Evolutionary conservation across 176 grass and related monocot genomes (phyloP).

Genomic region (Juncus effusus): DNA sequence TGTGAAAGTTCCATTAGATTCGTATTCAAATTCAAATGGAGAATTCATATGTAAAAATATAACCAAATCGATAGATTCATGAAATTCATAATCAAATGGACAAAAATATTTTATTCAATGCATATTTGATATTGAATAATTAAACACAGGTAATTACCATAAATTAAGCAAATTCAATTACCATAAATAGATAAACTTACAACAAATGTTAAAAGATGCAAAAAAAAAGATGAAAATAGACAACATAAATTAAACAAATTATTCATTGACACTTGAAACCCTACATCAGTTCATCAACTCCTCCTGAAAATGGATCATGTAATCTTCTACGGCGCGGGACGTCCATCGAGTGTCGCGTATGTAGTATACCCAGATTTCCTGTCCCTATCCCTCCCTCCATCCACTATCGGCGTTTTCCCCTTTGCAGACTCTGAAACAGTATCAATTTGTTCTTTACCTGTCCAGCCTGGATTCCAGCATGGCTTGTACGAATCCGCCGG

Average conservation of each 20-base stretch:
- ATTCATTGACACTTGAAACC: conserved; percentile 2
- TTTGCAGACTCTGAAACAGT: neutral
- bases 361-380: conserved; percentile 26
- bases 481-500: conserved; percentile 41
- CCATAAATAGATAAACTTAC: too few species aligned
- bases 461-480: conserved; percentile 22
- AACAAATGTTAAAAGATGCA: neutral
- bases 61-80: too few species aligned
- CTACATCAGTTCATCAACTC: neutral
- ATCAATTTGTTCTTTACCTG: neutral
- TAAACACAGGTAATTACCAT: neutral
- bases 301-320: neutral
- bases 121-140: too few species aligned
- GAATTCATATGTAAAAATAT: too few species aligned
- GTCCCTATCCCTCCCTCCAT: neutral
- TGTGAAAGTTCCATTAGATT: too few species aligned
- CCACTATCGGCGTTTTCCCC: neutral
- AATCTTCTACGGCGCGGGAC: conserved; percentile 14
- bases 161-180: neutral
- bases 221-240: neutral
- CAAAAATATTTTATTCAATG: too few species aligned
- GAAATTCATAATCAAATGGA: too few species aligned
- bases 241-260: neutral
- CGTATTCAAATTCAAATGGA: too few species aligned
- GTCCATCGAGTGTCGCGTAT: neutral